phyloP scores from a whole-genome alignment of 2,329 filamentous ascomycete genomes.

The Coleophoma cylindrospora region DNA sequence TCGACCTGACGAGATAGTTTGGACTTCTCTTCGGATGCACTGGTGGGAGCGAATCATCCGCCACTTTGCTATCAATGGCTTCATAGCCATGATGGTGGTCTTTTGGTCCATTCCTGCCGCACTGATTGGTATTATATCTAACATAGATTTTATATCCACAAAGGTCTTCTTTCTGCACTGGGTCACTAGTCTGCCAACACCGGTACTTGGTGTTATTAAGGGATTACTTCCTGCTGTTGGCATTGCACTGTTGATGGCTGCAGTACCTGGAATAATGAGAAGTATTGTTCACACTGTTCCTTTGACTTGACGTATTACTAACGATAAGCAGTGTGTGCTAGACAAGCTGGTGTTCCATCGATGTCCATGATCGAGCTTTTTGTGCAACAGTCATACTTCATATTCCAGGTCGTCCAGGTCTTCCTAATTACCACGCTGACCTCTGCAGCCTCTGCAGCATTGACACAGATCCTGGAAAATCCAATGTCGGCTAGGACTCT shows the following conservation, averaged over 20 bases:
- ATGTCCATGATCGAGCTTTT: conserved; percentile 54
- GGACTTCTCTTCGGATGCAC: conserved; percentile 59
- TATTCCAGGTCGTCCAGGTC: conserved; percentile 59
- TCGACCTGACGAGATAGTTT: conserved; percentile 57
- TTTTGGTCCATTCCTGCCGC: conserved; percentile 69
- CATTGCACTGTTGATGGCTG: conserved; percentile 54
- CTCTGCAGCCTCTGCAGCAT: conserved; percentile 53
- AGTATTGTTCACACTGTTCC: conserved; percentile 24
- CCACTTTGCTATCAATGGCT: conserved; percentile 41
- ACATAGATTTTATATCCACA: conserved; percentile 49
- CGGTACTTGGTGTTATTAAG: conserved; percentile 55
- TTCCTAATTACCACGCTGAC: conserved; percentile 64
- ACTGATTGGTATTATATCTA: conserved; percentile 58
- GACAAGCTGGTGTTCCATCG: conserved; percentile 52
- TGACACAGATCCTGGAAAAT: conserved; percentile 42
- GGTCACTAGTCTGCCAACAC: conserved; percentile 48
- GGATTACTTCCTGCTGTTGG: conserved; percentile 56
- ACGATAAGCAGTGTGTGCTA: conserved; percentile 44
- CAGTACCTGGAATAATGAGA: conserved; percentile 56
- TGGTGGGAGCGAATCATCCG: conserved; percentile 58
- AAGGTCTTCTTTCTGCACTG: conserved; percentile 51
- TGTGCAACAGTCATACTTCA: conserved; percentile 60
- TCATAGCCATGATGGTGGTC: conserved; percentile 52
- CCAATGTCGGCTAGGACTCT: conserved; percentile 42
- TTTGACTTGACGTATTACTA: conserved; percentile 8